phyloP scores from a whole-genome alignment of 257 asterid genomes.

The Ocimum tenuiflorum region DNA sequence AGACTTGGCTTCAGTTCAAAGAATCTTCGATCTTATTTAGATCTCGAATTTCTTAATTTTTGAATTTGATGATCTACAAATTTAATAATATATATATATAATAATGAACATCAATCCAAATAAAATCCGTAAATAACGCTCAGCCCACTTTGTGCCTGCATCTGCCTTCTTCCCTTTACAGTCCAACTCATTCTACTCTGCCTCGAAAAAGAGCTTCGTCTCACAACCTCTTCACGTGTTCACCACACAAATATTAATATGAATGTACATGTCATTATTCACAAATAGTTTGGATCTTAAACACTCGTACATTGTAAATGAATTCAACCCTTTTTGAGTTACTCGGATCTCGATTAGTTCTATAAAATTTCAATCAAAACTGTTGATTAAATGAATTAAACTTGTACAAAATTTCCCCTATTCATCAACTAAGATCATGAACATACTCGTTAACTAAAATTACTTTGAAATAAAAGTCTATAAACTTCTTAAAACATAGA shows the following conservation, averaged over 20 bases:
- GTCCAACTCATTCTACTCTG: slow-evolving; percentile 26
- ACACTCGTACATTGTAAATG: no score
- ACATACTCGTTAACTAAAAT: no score
- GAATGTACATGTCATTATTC: neutral
- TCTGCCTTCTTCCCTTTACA: slow-evolving; percentile 28
- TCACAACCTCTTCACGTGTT: slow-evolving; percentile 34
- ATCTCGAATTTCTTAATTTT: neutral
- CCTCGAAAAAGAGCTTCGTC: slow-evolving; percentile 31
- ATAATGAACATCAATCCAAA: neutral
- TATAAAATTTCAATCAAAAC: no score
- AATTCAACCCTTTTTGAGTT: no score
- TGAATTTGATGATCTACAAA: neutral
- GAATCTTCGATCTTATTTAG: slow-evolving; percentile 19
- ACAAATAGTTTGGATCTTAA: no score
- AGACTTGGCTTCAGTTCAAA: slow-evolving; percentile 24
- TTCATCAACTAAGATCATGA: no score
- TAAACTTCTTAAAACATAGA: no score
- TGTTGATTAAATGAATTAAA: no score
- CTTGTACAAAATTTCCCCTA: no score
- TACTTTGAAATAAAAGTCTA: no score
- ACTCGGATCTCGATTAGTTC: no score
- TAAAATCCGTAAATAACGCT: slow-evolving; percentile 29
- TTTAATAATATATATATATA: neutral
- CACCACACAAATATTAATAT: slow-evolving; percentile 1
- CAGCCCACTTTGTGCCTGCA: slow-evolving; percentile 27